A percentile compares a stretch with the other conserved stretches of the same genome.
Evolutionary conservation across 306 rosid genomes (phyloP).

Genomic region (Coriaria nepalensis): DNA sequence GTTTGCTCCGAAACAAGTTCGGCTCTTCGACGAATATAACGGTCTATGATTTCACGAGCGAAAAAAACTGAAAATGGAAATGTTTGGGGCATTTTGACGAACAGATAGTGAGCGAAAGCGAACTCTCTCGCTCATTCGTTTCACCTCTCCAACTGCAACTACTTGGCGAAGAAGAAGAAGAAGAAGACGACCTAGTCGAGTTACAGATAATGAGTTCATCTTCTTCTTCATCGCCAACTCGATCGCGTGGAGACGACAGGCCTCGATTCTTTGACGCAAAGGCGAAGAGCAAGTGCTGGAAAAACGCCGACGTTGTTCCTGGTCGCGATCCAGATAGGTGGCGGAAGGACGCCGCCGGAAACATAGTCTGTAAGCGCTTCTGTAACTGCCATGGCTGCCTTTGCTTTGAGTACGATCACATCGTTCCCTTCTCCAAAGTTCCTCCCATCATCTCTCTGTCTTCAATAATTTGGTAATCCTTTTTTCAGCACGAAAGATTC

Average conservation of each 20-base stretch:
- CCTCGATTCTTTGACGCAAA: conserved; percentile 56
- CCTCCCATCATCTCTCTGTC: neutral
- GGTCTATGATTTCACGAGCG: no score
- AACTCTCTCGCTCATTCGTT: no score
- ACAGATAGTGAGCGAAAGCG: no score
- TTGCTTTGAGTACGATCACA: conserved; percentile 92
- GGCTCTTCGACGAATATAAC: no score
- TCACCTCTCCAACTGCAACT: no score
- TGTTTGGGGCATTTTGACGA: no score
- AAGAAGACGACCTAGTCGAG: neutral
- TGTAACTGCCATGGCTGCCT: conserved; percentile 82
- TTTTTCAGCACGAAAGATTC: neutral
- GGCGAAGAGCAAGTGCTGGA: conserved; percentile 58
- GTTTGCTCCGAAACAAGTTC: no score
- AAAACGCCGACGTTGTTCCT: conserved; percentile 45
- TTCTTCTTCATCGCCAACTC: conserved; percentile 31
- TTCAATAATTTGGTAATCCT: neutral
- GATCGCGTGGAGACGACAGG: conserved; percentile 42
- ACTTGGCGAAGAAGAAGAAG: no score
- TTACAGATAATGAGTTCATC: conserved; percentile 26
- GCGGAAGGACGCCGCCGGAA: conserved; percentile 90
- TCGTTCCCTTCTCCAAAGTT: conserved; percentile 84
- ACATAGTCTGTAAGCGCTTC: conserved; percentile 85
- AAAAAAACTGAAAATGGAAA: no score
- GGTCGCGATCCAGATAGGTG: conserved; percentile 97